These are phyloP conservation scores for Camellia lanceoleosa DNA, from an alignment of 148 eudicot species.

Conservation along the genomic window DNA sequence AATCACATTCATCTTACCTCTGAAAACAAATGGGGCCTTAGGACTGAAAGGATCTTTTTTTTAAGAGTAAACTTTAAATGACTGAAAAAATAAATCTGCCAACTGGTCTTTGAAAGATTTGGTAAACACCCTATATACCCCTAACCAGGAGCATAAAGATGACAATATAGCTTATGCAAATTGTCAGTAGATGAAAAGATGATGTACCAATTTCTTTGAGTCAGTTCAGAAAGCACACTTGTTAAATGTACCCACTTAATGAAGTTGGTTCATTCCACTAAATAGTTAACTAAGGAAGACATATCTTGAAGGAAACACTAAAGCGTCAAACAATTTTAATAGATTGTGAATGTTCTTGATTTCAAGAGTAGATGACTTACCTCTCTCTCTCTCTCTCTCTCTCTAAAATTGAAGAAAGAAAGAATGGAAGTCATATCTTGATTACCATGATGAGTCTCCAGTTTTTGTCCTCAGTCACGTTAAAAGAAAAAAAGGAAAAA, in stretches of 20 bases:
- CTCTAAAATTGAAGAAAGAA: neutral
- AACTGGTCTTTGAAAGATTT: neutral
- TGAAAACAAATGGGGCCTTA: neutral
- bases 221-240: neutral
- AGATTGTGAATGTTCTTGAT: neutral
- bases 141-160: neutral
- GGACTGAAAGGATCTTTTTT: neutral
- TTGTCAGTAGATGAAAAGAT: conserved; percentile 7
- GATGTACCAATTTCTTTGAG: neutral
- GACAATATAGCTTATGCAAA: neutral
- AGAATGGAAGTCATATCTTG: neutral
- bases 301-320: neutral
- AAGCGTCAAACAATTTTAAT: neutral
- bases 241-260: neutral
- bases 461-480: neutral
- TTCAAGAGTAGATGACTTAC: neutral
- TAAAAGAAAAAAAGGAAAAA: neutral
- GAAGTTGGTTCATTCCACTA: conserved; percentile 2
- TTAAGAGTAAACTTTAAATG: too few species aligned
- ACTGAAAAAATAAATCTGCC: neutral
- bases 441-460: neutral
- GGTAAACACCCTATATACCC: neutral
- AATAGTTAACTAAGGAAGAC: neutral
- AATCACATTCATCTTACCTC: too few species aligned
- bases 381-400: neutral